These are phyloP conservation scores for Myrica gale DNA, from an alignment of 306 rosid genomes.

Conservation along the genomic window DNA sequence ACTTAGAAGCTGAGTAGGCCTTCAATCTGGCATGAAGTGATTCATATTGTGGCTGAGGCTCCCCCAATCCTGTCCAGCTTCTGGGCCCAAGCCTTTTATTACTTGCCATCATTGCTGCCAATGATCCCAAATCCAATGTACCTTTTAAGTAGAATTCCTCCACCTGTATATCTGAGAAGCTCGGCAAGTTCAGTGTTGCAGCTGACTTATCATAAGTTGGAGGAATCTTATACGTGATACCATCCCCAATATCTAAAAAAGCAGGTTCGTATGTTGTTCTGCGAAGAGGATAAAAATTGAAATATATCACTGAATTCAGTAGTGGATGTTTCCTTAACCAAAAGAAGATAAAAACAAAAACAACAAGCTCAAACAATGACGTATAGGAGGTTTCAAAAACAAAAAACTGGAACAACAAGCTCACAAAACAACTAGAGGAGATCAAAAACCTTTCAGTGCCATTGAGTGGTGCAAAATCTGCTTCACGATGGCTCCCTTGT, in stretches of 20 bases:
- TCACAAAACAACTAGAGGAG: constrained; percentile 28
- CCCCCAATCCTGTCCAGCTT: constrained; percentile 81
- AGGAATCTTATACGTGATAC: constrained; percentile 82
- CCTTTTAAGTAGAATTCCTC: constrained; percentile 86
- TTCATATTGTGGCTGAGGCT: constrained; percentile 61
- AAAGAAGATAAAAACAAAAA: too few species aligned
- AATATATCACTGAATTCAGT: constrained; percentile 1
- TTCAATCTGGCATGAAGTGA: constrained; percentile 83
- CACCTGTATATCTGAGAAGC: constrained; percentile 76
- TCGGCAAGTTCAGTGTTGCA: constrained; percentile 64
- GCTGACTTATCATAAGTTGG: constrained; percentile 83
- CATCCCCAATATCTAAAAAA: constrained; percentile 83
- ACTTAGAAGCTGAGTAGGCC: constrained; percentile 57
- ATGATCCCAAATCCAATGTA: constrained; percentile 93
- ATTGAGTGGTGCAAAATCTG: constrained; percentile 38
- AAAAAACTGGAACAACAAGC: constrained; percentile 4
- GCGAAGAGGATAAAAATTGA: constrained; percentile 31
- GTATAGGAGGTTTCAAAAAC: background rate
- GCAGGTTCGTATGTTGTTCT: constrained; percentile 85
- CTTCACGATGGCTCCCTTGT: constrained; percentile 51
- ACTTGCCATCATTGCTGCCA: constrained; percentile 83
- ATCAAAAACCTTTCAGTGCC: constrained; percentile 60
- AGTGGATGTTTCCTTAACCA: too few species aligned
- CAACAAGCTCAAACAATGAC: too few species aligned
- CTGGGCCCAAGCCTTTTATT: constrained; percentile 66